Evolutionary conservation across 2,329 filamentous ascomycete species (phyloP), one percentile per base, ranked within the genome.

Genomic region (Colletotrichum tabaci): DNA sequence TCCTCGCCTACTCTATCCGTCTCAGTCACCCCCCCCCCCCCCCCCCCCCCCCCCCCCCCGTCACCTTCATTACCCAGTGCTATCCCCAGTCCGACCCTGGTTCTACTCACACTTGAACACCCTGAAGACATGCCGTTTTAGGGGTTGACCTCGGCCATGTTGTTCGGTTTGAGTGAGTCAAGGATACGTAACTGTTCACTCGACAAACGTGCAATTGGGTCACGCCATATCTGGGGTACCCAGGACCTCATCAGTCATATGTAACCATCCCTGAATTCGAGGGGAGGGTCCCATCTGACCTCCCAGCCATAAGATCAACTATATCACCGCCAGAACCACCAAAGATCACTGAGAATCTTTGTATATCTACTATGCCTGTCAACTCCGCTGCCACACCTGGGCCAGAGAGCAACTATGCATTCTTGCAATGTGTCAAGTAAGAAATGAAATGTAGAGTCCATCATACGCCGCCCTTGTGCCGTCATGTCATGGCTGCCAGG

Each of bases 381-480:
- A 57, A 67, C 44, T 63, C 67, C 63, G 62, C 46, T 21, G 26
- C 61, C 15, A 38, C 38, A 53, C 5, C 23, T 30, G 23, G 63
- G 23, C 38, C 42, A 63, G 55, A 49, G n/a, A 50, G 56, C 53
- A 44, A 61, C 21, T 46, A 46, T 61, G 63, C 50, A 42, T 61
- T 50, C 35, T 50, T 50, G 30, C 35, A 57, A 71, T 38, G 15
- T 61, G 10, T 49, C 60, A 15, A 50, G 46, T 18, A 30, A 42
- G 18, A 61, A 44, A 21, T 18, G 26, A 10, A 52, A 30, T 23
- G 16, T 52, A 47, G 26, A 15, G 30, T 23, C 63, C 62, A 23
- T 49, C 50, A 26, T 62, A 71, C 67, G 67, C 67, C 67, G 57
- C 63, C 67, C 56, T 71, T 57, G 67, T 71, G 67, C 67, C 57